Percentiles rank a stretch among this genome's conserved stretches.
Conservation (phyloP, 306 rosid species). For the Arachis hypogaea region DNA sequence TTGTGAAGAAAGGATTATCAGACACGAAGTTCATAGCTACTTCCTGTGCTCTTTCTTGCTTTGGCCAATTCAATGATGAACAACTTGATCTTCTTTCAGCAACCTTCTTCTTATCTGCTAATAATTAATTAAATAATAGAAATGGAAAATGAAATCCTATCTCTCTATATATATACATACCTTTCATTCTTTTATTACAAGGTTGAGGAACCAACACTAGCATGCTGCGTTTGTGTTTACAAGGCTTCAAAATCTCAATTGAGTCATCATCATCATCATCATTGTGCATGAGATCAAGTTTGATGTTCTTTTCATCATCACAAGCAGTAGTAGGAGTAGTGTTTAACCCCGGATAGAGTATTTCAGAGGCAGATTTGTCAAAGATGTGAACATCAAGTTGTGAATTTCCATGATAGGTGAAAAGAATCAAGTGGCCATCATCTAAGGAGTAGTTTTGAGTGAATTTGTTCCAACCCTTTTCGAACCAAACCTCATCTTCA, state of each 20-base stretch:
- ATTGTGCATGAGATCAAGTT: no score
- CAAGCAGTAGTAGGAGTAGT: not conserved
- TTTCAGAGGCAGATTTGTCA: not conserved
- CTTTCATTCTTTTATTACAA: not conserved
- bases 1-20: constrained; percentile 19
- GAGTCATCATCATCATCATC: not conserved
- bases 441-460: constrained; percentile 12
- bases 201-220: not conserved
- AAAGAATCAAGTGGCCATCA: not conserved
- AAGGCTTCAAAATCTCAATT: no score
- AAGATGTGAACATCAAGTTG: constrained; percentile 11
- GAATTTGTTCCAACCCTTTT: constrained; percentile 8
- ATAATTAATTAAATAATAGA: no score
- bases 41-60: not conserved
- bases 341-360: not conserved
- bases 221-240: not conserved
- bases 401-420: constrained; percentile 17
- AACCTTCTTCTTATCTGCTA: not conserved
- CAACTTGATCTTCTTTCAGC: not conserved
- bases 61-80: constrained; percentile 29
- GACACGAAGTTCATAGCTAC: constrained; percentile 8
- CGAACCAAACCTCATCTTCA: constrained; percentile 26
- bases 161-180: no score
- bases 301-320: not conserved
- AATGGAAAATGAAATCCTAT: no score